Percentiles rank a stretch among this genome's conserved stretches.
Evolutionary conservation across 2,329 filamentous ascomycete genomes (phyloP).

Genomic region (Ceratocystis smalleyi): DNA sequence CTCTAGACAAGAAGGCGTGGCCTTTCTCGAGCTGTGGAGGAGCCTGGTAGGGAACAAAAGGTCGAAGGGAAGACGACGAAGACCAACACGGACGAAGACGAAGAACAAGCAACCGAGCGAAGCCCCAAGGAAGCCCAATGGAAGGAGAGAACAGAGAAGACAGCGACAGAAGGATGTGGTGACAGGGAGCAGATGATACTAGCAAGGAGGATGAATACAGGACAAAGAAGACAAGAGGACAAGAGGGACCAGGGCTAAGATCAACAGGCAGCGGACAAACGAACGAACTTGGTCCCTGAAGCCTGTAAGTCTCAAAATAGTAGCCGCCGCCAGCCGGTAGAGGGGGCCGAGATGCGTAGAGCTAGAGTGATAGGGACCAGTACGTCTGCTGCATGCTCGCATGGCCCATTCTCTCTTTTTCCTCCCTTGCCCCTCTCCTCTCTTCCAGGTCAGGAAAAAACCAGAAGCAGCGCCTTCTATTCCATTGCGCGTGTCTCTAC

Average conservation of each 20-base stretch:
- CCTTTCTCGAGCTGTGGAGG: too few relatives aligned
- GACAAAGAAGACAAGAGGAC: not conserved
- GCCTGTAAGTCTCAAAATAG: conserved; percentile 1
- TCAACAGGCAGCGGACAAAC: not conserved
- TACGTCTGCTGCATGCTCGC: not conserved
- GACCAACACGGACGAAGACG: too few relatives aligned
- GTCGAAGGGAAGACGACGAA: too few relatives aligned
- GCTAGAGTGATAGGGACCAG: not conserved
- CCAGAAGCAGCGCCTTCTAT: too few relatives aligned
- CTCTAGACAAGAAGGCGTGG: too few relatives aligned
- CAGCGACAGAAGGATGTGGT: too few relatives aligned
- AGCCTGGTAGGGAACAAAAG: too few relatives aligned
- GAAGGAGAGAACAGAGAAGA: not conserved
- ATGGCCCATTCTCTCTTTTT: not conserved
- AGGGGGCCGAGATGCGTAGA: not conserved
- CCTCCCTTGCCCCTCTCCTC: not conserved
- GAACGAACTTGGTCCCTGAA: not conserved
- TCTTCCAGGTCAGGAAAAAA: not conserved
- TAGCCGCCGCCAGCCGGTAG: not conserved
- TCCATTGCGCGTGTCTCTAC: too few relatives aligned
- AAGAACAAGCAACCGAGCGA: not conserved
- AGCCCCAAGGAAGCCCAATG: not conserved
- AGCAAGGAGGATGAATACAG: not conserved
- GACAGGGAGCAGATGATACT: not conserved
- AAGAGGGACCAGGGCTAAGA: not conserved